Percentiles rank a stretch among this genome's conserved stretches.
phyloP scores from a whole-genome alignment of 208 protist species.

The Acanthamoeba lenticulata region DNA sequence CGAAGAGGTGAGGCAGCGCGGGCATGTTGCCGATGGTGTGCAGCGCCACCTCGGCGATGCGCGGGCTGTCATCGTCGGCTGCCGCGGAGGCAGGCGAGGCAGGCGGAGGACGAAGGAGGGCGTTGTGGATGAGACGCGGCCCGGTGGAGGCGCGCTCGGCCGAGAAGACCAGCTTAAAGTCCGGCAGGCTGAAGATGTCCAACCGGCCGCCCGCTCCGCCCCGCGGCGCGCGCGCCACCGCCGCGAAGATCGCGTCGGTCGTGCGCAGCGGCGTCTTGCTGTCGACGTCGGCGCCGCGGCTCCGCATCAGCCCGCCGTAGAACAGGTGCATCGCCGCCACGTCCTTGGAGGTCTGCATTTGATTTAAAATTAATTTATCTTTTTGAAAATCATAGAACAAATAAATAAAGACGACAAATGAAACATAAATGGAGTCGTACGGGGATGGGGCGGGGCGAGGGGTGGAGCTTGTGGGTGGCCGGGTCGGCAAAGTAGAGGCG shows the following conservation, averaged over 20 bases:
- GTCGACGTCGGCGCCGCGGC: neutral
- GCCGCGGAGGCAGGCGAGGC: neutral
- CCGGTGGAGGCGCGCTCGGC: neutral
- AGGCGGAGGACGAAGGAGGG: neutral
- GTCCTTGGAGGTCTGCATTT: neutral
- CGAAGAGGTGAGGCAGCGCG: constrained; percentile 25
- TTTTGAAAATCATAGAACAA: no score
- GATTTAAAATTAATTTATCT: no score
- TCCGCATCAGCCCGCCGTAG: constrained; percentile 26
- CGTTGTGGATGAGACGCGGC: neutral
- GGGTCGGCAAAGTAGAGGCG: constrained; percentile 56
- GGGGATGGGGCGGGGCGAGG: neutral
- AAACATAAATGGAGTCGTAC: neutral
- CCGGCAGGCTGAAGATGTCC: constrained; percentile 64
- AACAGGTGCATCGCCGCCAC: constrained; percentile 36
- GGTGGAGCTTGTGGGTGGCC: neutral
- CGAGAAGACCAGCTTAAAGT: constrained; percentile 49
- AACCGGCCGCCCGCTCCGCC: neutral
- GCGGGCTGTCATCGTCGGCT: neutral
- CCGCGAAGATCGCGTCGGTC: constrained; percentile 33
- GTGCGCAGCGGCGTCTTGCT: neutral
- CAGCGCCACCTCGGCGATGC: constrained; percentile 16
- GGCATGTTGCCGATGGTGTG: constrained; percentile 58
- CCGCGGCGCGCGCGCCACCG: neutral
- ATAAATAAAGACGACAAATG: no score